Conservation (phyloP, 2,329 filamentous ascomycete genomes). For the Fusarium buharicum region DNA sequence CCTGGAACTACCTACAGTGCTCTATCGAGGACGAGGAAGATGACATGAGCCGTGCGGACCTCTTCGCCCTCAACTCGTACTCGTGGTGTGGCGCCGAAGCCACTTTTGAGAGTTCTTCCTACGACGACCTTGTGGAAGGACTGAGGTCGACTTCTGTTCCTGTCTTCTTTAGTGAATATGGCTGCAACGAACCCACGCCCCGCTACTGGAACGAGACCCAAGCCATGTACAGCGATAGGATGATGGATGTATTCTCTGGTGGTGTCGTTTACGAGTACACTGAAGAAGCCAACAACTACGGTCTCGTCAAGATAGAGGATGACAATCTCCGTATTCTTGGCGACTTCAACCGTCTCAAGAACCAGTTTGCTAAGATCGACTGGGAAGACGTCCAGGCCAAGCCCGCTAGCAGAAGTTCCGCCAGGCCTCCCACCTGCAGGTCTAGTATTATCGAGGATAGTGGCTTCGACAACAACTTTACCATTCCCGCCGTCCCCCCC, state of each 20-base stretch:
- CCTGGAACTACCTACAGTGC: conserved; percentile 81
- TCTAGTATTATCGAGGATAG: conserved; percentile 71
- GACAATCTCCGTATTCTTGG: conserved; percentile 67
- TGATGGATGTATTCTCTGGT: conserved; percentile 76
- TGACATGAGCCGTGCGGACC: conserved; percentile 73
- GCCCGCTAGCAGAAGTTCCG: conserved; percentile 64
- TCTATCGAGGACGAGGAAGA: conserved; percentile 62
- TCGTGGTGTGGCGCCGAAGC: conserved; percentile 74
- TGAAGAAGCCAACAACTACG: conserved; percentile 74
- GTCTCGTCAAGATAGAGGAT: conserved; percentile 70
- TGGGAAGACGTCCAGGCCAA: conserved; percentile 72
- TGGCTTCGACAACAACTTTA: conserved; percentile 82
- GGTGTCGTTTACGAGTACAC: conserved; percentile 85
- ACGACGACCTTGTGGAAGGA: conserved; percentile 69
- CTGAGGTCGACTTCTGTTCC: conserved; percentile 75
- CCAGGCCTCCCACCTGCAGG: conserved; percentile 70
- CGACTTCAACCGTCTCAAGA: conserved; percentile 79
- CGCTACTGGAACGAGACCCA: conserved; percentile 81
- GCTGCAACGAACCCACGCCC: conserved; percentile 78
- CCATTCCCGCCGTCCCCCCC: conserved; percentile 73
- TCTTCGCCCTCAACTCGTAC: conserved; percentile 80
- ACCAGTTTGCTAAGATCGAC: conserved; percentile 80
- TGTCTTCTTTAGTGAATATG: conserved; percentile 84
- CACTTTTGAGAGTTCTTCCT: conserved; percentile 70
- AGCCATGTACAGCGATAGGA: conserved; percentile 75